Percentiles rank a stretch among this genome's conserved stretches.
Conservation (phyloP, 768 basidiomycete species). For the Amanita fuliginea region DNA sequence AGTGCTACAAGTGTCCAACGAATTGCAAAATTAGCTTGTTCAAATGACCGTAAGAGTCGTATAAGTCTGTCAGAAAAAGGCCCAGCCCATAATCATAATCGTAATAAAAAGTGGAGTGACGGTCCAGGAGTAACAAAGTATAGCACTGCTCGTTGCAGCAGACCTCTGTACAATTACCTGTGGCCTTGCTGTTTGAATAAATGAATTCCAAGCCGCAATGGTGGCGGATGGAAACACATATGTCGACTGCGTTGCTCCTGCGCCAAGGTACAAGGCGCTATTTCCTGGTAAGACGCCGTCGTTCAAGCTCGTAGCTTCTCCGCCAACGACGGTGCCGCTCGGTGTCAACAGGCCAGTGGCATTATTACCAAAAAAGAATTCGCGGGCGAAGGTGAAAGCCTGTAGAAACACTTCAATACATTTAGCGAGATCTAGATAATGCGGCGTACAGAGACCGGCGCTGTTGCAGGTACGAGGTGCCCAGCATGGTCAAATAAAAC, state of each 20-base stretch:
- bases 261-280: constrained; percentile 45
- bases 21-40: not conserved
- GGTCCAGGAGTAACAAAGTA: not conserved
- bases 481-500: constrained; percentile 30
- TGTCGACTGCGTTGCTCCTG: constrained; percentile 36
- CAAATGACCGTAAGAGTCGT: not conserved
- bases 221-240: constrained; percentile 46
- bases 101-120: not conserved
- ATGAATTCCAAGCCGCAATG: constrained; percentile 43
- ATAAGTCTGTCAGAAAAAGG: constrained; percentile 1
- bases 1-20: not conserved
- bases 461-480: constrained; percentile 26
- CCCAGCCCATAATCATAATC: constrained; percentile 1
- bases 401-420: constrained; percentile 14
- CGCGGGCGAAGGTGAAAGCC: constrained; percentile 51
- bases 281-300: constrained; percentile 40
- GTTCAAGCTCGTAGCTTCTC: constrained; percentile 35
- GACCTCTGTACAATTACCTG: not conserved
- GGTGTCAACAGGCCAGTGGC: constrained; percentile 42
- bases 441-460: constrained; percentile 26
- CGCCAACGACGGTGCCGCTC: constrained; percentile 30
- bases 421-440: not conserved
- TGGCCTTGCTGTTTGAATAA: constrained; percentile 26
- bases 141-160: not conserved
- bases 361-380: constrained; percentile 59